Evolutionary conservation across 163 green algal genomes (phyloP).

Genomic region (Chlorella variabilis): DNA sequence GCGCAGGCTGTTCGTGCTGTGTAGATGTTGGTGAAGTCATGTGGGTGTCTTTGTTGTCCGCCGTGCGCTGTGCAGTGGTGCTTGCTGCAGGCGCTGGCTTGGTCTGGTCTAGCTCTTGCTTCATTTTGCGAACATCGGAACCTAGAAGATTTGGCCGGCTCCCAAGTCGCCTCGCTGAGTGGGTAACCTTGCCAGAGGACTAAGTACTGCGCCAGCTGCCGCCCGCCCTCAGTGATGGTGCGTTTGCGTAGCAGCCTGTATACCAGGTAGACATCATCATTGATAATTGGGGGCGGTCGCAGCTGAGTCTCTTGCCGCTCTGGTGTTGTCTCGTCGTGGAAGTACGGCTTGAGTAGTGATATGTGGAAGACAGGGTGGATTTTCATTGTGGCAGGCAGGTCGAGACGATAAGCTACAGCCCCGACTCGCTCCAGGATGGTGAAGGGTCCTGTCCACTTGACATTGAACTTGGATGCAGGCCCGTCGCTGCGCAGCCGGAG

Average conservation of each 20-base stretch:
- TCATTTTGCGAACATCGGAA: not conserved
- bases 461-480: constrained; percentile 24
- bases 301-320: not conserved
- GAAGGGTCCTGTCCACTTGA: constrained; percentile 24
- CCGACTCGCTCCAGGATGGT: not conserved
- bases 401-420: not conserved
- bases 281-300: not conserved
- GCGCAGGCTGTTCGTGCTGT: too few species aligned
- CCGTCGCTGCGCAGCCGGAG: not conserved
- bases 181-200: constrained; percentile 23
- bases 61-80: not conserved
- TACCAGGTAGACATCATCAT: constrained; percentile 5
- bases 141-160: constrained; percentile 15
- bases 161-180: constrained; percentile 14
- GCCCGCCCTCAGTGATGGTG: not conserved
- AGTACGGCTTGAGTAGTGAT: constrained; percentile 40
- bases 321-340: not conserved
- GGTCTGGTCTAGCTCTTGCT: not conserved
- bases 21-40: too few species aligned
- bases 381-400: constrained; percentile 7
- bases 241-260: not conserved
- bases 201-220: not conserved
- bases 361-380: constrained; percentile 29
- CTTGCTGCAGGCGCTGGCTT: not conserved
- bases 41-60: not conserved